Percentiles rank a stretch among this genome's conserved stretches.
phyloP scores from a whole-genome alignment of 768 basidiomycete species.

The Strobilomyces echinocephalus region DNA sequence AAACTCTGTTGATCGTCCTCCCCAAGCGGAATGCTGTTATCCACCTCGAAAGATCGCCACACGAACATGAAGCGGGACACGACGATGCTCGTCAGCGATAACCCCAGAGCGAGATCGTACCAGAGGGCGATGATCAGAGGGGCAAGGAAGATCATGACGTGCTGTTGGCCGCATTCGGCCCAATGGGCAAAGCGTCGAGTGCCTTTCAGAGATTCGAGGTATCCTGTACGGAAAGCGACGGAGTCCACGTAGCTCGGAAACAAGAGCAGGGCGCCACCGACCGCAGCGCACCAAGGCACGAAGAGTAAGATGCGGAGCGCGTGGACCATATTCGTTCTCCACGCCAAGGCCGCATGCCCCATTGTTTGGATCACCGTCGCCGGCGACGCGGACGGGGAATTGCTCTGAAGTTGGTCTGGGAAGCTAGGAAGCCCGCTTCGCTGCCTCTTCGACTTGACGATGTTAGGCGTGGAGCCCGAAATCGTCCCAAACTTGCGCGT shows the following conservation, averaged over 20 bases:
- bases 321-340: neutral
- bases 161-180: slow-evolving; percentile 33
- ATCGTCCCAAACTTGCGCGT: slow-evolving; percentile 25
- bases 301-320: slow-evolving; percentile 24
- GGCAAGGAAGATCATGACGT: slow-evolving; percentile 33
- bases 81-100: slow-evolving; percentile 16
- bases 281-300: slow-evolving; percentile 34
- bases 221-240: slow-evolving; percentile 29
- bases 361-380: neutral
- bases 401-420: neutral
- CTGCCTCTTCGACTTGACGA: slow-evolving; percentile 5
- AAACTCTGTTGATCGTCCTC: slow-evolving; percentile 33
- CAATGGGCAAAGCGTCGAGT: slow-evolving; percentile 36
- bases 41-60: slow-evolving; percentile 25
- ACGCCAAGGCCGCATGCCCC: neutral
- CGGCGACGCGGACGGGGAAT: neutral
- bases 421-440: slow-evolving; percentile 13
- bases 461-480: slow-evolving; percentile 17
- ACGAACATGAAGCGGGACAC: slow-evolving; percentile 24
- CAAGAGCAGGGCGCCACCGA: slow-evolving; percentile 31
- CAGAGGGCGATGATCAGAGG: slow-evolving; percentile 14
- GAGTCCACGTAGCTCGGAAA: slow-evolving; percentile 24
- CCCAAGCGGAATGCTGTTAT: slow-evolving; percentile 26
- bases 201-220: slow-evolving; percentile 26
- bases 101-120: slow-evolving; percentile 15